Base-by-base conservation (phyloP, 2,329 filamentous ascomycete species). In the Ceratocystis destructans region DNA sequence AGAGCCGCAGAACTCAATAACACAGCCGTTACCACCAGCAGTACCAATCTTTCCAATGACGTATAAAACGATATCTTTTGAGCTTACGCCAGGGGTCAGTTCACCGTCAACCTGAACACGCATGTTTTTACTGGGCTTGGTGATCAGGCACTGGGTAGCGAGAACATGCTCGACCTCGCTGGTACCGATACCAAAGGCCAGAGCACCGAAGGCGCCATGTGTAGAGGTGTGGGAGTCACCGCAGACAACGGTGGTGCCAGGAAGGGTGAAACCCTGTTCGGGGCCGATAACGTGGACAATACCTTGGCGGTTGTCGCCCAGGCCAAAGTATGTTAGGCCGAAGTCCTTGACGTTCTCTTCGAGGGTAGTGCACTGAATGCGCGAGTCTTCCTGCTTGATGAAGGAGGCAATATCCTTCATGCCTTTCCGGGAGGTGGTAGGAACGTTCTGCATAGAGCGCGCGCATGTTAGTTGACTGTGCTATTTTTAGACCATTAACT, bases 221-320 rank as follows among this genome's bases (percentile, higher is more conserved):
- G 94, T 99, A 31, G 93, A 96, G 61, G 94, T 99, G 76, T 99
- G 94, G 73, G 89, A 96, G 82, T 99, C 94, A 76, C 94, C 94
- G 74, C 94, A 97, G 70, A 97, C 94, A 46, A 97, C 89, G 2
- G 94, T 99, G 65, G 94, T 97, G 71, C 90, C 94, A 53, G 94
- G 94, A 46, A 97, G 87, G 66, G 94, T 99, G 81, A 99, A 99
- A 71, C 94, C 94, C 77, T 99, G 94, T 80, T 99, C 94, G 50
- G 94, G 94, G 45, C 94, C 94, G 72, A 99, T 97, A 73, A 99
- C 90, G 78, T 99, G 94, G 67, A 97, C 94, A 72, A 99, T 99
- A 71, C 94, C 94, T 78, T 99, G 94, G 70, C 94, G 87, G 82
- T 94, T 95, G 78, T 97, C 93, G 71, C 88, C 89, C 70, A 99